Conservation (phyloP, 2,329 filamentous ascomycete species). For the Beauveria bassiana region DNA sequence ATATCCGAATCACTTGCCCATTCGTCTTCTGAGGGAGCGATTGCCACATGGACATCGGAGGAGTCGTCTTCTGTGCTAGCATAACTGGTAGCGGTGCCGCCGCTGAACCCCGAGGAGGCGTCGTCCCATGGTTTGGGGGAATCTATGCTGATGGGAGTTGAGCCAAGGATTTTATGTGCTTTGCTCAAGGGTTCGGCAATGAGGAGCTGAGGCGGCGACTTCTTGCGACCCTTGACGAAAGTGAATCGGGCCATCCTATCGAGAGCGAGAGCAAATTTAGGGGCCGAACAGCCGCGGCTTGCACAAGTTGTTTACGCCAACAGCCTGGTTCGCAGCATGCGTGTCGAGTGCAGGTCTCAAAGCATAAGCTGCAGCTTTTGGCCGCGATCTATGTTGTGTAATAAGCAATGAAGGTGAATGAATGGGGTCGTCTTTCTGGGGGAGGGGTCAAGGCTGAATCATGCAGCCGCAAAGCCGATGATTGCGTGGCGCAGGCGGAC, state of each 20-base stretch:
- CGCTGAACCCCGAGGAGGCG: constrained; percentile 36
- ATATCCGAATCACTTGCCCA: constrained; percentile 43
- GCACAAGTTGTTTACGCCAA: neutral
- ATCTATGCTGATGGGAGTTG: constrained; percentile 36
- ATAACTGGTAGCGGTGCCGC: constrained; percentile 31
- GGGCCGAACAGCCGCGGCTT: neutral
- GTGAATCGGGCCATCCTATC: constrained; percentile 37
- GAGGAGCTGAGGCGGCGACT: constrained; percentile 23
- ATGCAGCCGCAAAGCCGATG: neutral
- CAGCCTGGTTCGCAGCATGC: neutral
- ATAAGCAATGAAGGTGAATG: neutral
- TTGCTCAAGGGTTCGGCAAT: constrained; percentile 38
- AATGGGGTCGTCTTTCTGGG: neutral
- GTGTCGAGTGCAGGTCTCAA: neutral
- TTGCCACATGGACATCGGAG: constrained; percentile 17
- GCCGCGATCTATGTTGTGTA: neutral
- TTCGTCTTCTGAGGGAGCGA: constrained; percentile 15
- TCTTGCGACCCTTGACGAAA: constrained; percentile 41
- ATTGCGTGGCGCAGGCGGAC: constrained; percentile 5
- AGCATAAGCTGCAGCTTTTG: neutral
- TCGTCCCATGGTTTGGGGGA: constrained; percentile 34
- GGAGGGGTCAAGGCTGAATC: constrained; percentile 10
- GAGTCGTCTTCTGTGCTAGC: constrained; percentile 18
- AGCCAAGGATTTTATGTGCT: constrained; percentile 43
- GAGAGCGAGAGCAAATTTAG: neutral